A percentile compares a stretch with the other conserved stretches of the same genome.
phyloP scores from a whole-genome alignment of 768 basidiomycete genomes.

The Coprinopsis cinerea region DNA sequence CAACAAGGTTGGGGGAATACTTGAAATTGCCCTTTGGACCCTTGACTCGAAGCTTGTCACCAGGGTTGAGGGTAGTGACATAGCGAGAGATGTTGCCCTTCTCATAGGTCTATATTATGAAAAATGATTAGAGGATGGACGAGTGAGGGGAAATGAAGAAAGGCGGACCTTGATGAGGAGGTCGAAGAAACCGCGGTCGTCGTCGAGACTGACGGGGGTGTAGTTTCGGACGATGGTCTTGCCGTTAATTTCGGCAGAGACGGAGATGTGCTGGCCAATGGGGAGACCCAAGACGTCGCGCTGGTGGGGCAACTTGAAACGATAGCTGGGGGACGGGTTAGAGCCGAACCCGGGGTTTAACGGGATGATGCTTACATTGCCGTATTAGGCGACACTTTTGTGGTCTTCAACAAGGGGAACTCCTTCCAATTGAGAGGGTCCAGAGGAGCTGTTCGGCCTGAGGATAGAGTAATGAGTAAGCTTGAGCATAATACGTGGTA shows the following conservation, averaged over 20 bases:
- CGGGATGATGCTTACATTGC: slow-evolving; percentile 60
- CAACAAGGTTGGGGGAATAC: slow-evolving; percentile 68
- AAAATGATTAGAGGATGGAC: slow-evolving; percentile 5
- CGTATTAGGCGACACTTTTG: slow-evolving; percentile 88
- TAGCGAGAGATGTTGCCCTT: slow-evolving; percentile 94
- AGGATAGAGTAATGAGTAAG: background rate
- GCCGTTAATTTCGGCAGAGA: slow-evolving; percentile 86
- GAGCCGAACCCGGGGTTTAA: background rate
- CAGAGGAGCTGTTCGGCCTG: slow-evolving; percentile 62
- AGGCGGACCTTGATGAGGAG: slow-evolving; percentile 85
- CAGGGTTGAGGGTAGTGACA: slow-evolving; percentile 75
- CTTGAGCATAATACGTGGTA: background rate
- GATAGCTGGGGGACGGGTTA: slow-evolving; percentile 56
- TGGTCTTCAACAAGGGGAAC: slow-evolving; percentile 79
- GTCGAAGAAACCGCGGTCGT: slow-evolving; percentile 91
- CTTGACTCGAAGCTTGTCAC: slow-evolving; percentile 85
- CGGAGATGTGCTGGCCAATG: slow-evolving; percentile 92
- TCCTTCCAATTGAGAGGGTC: slow-evolving; percentile 74
- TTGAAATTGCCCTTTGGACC: slow-evolving; percentile 96
- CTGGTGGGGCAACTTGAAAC: slow-evolving; percentile 73
- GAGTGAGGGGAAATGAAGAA: slow-evolving; percentile 6
- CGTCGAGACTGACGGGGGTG: slow-evolving; percentile 92
- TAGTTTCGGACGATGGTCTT: slow-evolving; percentile 90
- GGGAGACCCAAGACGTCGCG: slow-evolving; percentile 87
- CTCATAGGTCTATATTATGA: slow-evolving; percentile 72